Percentiles rank a stretch among this genome's conserved stretches.
phyloP scores from a whole-genome alignment of 345 rosid genomes.

The Eucalyptus melliodora region DNA sequence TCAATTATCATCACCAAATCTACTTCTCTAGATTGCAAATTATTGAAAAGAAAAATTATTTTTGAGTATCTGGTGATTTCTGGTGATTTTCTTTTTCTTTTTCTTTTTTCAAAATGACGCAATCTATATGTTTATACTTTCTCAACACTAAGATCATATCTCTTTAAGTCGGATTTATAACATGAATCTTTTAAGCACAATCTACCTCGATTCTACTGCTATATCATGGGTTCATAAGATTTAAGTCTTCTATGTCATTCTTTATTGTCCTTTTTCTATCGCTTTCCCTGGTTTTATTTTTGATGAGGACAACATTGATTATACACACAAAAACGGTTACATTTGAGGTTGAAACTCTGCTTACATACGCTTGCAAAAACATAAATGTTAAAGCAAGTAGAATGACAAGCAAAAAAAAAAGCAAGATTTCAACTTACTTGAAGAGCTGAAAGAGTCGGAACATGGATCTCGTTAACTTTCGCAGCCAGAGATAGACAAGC shows the following conservation, averaged over 20 bases:
- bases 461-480: background rate
- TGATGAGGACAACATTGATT: background rate
- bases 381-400: background rate
- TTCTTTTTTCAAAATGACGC: no score
- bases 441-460: background rate
- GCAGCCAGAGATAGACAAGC: slow-evolving; percentile 1
- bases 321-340: background rate
- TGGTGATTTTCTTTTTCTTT: no score
- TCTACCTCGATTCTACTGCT: background rate
- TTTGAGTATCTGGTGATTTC: no score
- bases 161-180: background rate
- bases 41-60: background rate
- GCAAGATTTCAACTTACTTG: background rate
- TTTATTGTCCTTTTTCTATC: background rate
- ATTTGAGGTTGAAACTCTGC: background rate
- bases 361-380: background rate
- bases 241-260: background rate
- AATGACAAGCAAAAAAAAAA: background rate
- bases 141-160: background rate
- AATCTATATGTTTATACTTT: background rate
- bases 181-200: background rate
- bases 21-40: background rate
- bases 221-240: background rate
- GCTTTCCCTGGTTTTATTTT: background rate
- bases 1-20: background rate